Percentiles rank a stretch among this genome's conserved stretches.
These are phyloP conservation scores for Alternaria sp. DNA, from an alignment of 2,329 filamentous ascomycete species.

Conservation along the genomic window DNA sequence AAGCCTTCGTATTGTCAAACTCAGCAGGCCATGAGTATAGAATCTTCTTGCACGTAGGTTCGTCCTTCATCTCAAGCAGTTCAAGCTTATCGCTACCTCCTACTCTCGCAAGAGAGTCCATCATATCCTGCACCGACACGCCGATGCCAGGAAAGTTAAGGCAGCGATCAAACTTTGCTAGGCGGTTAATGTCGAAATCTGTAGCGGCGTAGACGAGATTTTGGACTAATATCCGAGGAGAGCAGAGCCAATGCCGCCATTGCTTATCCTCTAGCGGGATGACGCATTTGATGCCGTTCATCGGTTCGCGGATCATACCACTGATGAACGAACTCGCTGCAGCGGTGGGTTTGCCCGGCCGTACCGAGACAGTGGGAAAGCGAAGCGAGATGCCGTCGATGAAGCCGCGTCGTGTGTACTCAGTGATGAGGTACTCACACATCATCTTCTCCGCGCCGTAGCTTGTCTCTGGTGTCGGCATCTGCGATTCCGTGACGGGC, in stretches of 20 bases:
- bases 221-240: slow-evolving; percentile 58
- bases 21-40: slow-evolving; percentile 60
- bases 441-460: slow-evolving; percentile 67
- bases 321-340: slow-evolving; percentile 65
- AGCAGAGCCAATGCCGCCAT: slow-evolving; percentile 62
- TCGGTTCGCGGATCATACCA: slow-evolving; percentile 67
- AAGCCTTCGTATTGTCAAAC: slow-evolving; percentile 61
- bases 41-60: slow-evolving; percentile 55
- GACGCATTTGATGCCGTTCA: slow-evolving; percentile 57
- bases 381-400: slow-evolving; percentile 63
- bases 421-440: slow-evolving; percentile 64
- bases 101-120: slow-evolving; percentile 58
- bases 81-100: slow-evolving; percentile 57
- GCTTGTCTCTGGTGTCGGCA: slow-evolving; percentile 64
- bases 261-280: slow-evolving; percentile 54
- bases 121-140: slow-evolving; percentile 60
- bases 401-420: slow-evolving; percentile 63
- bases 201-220: slow-evolving; percentile 56
- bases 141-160: slow-evolving; percentile 47
- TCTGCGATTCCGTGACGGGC: slow-evolving; percentile 34
- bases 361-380: slow-evolving; percentile 65
- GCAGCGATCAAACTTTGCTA: slow-evolving; percentile 53
- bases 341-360: slow-evolving; percentile 62
- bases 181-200: slow-evolving; percentile 52
- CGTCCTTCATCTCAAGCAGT: slow-evolving; percentile 56